These are phyloP conservation scores for Sindora glabra DNA, from an alignment of 306 rosid species.

Conservation along the genomic window DNA sequence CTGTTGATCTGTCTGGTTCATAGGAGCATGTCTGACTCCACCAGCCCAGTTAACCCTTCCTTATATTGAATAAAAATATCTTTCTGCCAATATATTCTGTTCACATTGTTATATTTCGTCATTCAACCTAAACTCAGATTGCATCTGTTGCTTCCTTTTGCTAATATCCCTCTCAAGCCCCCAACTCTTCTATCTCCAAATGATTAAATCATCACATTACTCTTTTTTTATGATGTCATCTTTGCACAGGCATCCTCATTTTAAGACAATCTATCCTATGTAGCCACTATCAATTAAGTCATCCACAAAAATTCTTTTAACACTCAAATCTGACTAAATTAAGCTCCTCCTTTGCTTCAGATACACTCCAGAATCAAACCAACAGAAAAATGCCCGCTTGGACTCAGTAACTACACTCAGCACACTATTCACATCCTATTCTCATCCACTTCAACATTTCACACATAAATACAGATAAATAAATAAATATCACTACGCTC, in stretches of 20 bases:
- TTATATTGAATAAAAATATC: too few relatives aligned
- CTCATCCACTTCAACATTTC: constrained; percentile 9
- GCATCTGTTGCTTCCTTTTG: not conserved
- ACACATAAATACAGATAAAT: not conserved
- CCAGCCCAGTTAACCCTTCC: too few relatives aligned
- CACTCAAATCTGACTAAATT: not conserved
- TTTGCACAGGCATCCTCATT: not conserved
- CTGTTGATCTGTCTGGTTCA: too few relatives aligned
- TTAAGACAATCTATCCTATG: not conserved
- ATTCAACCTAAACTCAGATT: not conserved
- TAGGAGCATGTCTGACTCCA: too few relatives aligned
- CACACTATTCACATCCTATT: too few relatives aligned
- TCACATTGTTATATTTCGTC: not conserved
- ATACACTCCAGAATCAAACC: not conserved
- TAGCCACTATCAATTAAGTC: not conserved
- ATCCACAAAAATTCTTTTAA: not conserved
- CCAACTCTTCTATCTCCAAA: not conserved
- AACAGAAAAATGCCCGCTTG: not conserved
- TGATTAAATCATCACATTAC: not conserved
- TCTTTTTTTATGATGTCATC: not conserved
- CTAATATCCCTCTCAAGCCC: not conserved
- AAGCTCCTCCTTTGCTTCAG: not conserved
- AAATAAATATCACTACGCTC: too few relatives aligned
- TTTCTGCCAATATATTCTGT: not conserved
- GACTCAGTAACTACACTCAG: not conserved